Evolutionary conservation across 1,284 basidiomycete species (phyloP), one percentile per base, ranked within the genome.

Genomic region (Rhodotorula glutinis): DNA sequence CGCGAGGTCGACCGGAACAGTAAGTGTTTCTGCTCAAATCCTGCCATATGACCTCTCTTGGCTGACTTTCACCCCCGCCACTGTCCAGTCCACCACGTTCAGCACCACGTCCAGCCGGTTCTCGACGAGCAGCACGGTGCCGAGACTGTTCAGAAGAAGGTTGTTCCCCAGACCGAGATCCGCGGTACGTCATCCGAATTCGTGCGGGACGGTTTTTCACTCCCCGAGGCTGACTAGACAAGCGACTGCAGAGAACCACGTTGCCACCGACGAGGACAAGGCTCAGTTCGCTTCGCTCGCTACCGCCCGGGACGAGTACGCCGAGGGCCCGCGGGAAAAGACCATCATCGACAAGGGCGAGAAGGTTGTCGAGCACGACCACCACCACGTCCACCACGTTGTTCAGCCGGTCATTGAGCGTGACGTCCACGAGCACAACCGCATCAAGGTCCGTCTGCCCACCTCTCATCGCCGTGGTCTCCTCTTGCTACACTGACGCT

Each of bases 51-150:
- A n/a, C n/a, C n/a, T n/a, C n/a, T n/a, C n/a, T n/a, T n/a, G n/a
- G n/a, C n/a, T n/a, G n/a, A 25, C 19, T 2, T 7, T 17, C 11
- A 11, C 8, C 4, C 17, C 16, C 7, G 49, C 27, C 3, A 14
- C 16, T 17, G 25, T 29, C 2, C 49, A 52, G 56, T 63, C 9
- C 52, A 46, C 51, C 47, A 49, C 54, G 44, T 53, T 53, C 41
- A 57, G 74, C 77, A 77, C 73, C 78, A 79, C 75, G 73, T 73
- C 53, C 78, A 78, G 73, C 78, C 77, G 47, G 74, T 79, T 14
- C 58, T 74, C n/a, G 77, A 79, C 69, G 66, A 73, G 25, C 73
- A 76, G 69, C 78, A 79, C 74, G 56, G 60, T 4, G 67, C 71
- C 29, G 75, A 78, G 71, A 63, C 75, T 65, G 62, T 74, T 43